These are phyloP conservation scores for Phialocephala subalpina DNA, from an alignment of 2,329 filamentous ascomycete genomes.

Conservation along the genomic window DNA sequence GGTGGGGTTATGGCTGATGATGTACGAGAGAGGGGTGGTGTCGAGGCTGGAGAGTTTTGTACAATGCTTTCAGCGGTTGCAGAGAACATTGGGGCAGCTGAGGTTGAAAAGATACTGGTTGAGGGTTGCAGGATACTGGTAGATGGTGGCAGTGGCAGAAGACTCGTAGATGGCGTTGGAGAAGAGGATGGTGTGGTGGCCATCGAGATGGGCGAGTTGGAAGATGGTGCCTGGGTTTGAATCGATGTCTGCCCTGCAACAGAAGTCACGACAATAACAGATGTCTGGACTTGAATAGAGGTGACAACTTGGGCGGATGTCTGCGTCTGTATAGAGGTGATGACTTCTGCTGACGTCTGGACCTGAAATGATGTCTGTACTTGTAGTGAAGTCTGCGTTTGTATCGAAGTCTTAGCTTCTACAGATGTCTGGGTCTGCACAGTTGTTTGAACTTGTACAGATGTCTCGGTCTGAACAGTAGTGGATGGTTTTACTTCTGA, in stretches of 20 bases:
- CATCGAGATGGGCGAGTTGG: not conserved
- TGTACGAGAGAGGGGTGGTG: not conserved
- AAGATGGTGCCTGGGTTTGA: not conserved
- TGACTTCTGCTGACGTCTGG: not conserved
- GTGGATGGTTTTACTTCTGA: not conserved
- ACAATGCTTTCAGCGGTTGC: not conserved
- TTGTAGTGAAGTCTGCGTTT: not conserved
- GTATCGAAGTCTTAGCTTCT: not conserved
- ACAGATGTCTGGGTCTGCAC: not conserved
- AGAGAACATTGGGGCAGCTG: not conserved
- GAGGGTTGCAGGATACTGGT: not conserved
- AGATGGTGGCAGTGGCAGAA: not conserved
- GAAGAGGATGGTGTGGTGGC: not conserved
- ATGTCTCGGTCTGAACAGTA: not conserved
- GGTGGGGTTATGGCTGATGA: not conserved
- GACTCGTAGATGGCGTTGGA: not conserved
- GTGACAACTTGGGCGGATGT: not conserved
- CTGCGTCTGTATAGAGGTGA: not conserved
- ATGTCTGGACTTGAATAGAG: conserved; percentile 2
- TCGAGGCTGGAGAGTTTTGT: not conserved
- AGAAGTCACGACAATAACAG: not conserved
- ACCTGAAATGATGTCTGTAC: not conserved
- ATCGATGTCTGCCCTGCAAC: not conserved
- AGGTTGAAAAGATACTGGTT: not conserved
- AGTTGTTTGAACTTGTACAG: not conserved